Percentiles rank a stretch among this genome's conserved stretches.
These are phyloP conservation scores for Hymenoscyphus albidus DNA, from an alignment of 2,329 filamentous ascomycete genomes.

Conservation along the genomic window DNA sequence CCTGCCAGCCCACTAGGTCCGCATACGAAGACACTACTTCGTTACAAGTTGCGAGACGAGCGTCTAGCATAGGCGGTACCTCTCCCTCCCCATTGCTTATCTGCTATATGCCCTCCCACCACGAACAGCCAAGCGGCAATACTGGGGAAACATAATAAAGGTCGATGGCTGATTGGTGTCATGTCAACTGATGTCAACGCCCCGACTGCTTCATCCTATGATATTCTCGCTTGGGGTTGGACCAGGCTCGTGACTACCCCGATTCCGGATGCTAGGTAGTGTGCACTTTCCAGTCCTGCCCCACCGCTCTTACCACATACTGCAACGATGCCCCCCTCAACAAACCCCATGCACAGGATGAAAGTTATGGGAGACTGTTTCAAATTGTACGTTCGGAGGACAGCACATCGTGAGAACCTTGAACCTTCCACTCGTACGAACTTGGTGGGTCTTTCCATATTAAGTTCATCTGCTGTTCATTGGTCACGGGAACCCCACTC, in stretches of 20 bases:
- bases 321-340: not conserved
- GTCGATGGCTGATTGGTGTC: not conserved
- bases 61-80: not conserved
- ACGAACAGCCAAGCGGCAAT: not conserved
- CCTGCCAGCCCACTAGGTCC: not conserved
- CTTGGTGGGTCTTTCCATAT: conserved; percentile 7
- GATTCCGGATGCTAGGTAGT: not conserved
- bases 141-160: not conserved
- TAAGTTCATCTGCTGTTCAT: not conserved
- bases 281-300: not conserved
- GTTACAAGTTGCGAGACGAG: not conserved
- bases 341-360: not conserved
- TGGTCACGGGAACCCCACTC: not conserved
- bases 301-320: not conserved
- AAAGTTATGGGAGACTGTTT: not conserved
- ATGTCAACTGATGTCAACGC: conserved; percentile 3
- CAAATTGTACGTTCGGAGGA: not conserved
- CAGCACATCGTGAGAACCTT: conserved; percentile 7
- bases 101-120: not conserved
- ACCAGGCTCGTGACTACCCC: not conserved
- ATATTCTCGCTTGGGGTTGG: not conserved
- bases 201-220: not conserved
- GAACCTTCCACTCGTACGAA: not conserved
- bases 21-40: not conserved
- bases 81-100: not conserved